Base-by-base conservation (phyloP, 345 rosid genomes). In the Eucalyptus cloeziana region DNA sequence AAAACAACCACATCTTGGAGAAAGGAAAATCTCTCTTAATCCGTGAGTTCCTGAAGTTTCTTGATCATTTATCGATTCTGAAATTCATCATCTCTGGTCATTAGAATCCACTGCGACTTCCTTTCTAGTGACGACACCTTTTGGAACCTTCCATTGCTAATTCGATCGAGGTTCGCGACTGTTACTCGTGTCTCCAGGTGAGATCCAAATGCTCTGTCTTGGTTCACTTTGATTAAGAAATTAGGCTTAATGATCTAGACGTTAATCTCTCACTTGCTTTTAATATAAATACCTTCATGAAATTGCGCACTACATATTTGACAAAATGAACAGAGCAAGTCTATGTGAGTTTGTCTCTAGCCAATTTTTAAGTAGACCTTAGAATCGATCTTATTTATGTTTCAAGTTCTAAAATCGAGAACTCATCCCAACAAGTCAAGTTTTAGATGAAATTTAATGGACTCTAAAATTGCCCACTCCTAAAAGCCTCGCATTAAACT, bases 371-470 rank as follows among this genome's bases (percentile, higher is more conserved):
- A 4, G 67, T 27, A 60, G 14, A 11, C 13, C 7, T 11, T 11
- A 25, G 14, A 58, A 58, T 58, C 0, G 14, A 58, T 25, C 7
- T 60, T 60, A 27, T 60, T 21, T 52, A 52, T 0, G 10, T 52
- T 62, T 62, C 16, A 58, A 24, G 3, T 58, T 58, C n/a, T 27
- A 58, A 3, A 58, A 1, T 52, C 0, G 2, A 52, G 8, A 52
- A 7, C 0, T 52, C 0, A 19, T 52, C 30, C 0, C 3, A 1
- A 56, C 27, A 24, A 56, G 5, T 56, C 1, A 56, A 24, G 62
- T 56, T 56, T 56, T 0, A 1, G 30, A 0, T 56, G 15, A 60
- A 60, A 60, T 4, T 3, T 60, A 12, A 60, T 12, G 1, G 4
- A 27, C 2, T 27, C 4, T 30, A 6, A 64, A 13, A 30, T n/a